Percentiles rank a stretch among this genome's conserved stretches.
Evolutionary conservation across 202 grass and related monocot species (phyloP).

Genomic region (Schoenoplectus tabernaemontani): DNA sequence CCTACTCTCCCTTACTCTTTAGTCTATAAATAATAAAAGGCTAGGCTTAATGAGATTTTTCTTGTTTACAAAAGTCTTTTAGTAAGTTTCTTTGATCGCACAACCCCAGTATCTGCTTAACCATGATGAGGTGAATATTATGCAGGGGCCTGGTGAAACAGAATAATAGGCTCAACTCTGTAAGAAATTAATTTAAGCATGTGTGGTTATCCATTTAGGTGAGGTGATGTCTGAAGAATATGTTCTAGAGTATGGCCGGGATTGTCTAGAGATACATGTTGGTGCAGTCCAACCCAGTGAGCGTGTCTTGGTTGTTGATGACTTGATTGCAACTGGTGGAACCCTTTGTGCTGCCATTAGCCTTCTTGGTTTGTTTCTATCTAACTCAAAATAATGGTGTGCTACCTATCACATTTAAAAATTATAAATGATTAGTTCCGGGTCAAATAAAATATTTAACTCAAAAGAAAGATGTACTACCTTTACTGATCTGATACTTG

Average conservation of each 20-base stretch:
- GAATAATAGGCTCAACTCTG: background rate
- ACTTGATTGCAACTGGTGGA: slow-evolving; percentile 87
- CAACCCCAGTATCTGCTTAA: background rate
- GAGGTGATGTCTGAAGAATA: slow-evolving; percentile 84
- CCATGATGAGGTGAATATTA: background rate
- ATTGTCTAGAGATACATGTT: slow-evolving; percentile 92
- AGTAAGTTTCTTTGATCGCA: background rate
- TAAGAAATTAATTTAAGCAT: background rate
- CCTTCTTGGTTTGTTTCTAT: slow-evolving; percentile 48
- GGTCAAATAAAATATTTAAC: too few relatives aligned
- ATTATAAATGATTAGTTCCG: background rate
- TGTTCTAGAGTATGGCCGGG: slow-evolving; percentile 74
- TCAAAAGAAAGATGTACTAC: too few relatives aligned
- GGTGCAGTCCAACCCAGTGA: slow-evolving; percentile 57
- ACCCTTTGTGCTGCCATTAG: slow-evolving; percentile 77
- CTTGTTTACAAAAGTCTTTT: background rate
- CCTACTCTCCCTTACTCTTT: background rate
- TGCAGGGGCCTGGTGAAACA: background rate
- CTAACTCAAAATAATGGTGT: background rate
- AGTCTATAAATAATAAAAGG: background rate
- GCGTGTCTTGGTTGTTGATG: slow-evolving; percentile 61
- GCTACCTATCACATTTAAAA: too few relatives aligned
- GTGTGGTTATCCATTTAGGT: slow-evolving; percentile 28
- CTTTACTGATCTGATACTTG: background rate
- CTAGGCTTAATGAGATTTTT: background rate